Evolutionary conservation across 208 protist genomes (phyloP).

Genomic region (Leishmania arabica): DNA sequence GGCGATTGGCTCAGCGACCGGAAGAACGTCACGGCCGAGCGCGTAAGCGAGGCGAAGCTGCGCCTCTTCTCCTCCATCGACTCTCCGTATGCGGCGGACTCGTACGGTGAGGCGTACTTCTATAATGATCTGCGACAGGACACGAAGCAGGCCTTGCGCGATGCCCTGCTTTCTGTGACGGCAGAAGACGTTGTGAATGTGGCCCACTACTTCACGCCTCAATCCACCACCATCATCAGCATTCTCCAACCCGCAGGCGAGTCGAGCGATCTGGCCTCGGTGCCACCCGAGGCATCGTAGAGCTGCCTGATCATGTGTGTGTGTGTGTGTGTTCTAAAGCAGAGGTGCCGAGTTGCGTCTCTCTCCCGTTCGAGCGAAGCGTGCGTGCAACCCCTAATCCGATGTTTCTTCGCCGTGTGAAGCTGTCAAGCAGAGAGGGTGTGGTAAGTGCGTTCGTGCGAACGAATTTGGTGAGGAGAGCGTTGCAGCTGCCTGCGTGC

Average conservation of each 20-base stretch:
- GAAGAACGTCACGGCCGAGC: conserved; percentile 57
- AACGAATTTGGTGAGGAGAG: neutral
- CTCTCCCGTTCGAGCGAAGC: neutral
- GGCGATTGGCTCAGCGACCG: conserved; percentile 61
- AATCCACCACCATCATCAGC: conserved; percentile 25
- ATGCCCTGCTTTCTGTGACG: conserved; percentile 68
- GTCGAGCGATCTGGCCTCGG: neutral
- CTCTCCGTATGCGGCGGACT: conserved; percentile 84
- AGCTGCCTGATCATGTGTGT: neutral
- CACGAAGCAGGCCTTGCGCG: conserved; percentile 80
- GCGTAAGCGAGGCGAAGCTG: conserved; percentile 88
- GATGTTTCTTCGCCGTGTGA: neutral
- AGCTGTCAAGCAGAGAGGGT: neutral
- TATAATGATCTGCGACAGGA: conserved; percentile 68
- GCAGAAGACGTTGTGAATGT: conserved; percentile 59
- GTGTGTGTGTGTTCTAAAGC: neutral
- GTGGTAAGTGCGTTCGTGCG: neutral
- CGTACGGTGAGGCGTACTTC: conserved; percentile 83
- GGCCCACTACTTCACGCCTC: conserved; percentile 60
- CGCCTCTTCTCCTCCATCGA: conserved; percentile 87
- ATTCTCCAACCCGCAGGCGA: conserved; percentile 34
- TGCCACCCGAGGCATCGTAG: neutral
- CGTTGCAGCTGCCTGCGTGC: neutral
- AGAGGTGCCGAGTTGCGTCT: neutral
- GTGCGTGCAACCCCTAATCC: neutral